Base-by-base conservation (phyloP, 148 eudicot species). In the Pharnaceum exiguum region DNA sequence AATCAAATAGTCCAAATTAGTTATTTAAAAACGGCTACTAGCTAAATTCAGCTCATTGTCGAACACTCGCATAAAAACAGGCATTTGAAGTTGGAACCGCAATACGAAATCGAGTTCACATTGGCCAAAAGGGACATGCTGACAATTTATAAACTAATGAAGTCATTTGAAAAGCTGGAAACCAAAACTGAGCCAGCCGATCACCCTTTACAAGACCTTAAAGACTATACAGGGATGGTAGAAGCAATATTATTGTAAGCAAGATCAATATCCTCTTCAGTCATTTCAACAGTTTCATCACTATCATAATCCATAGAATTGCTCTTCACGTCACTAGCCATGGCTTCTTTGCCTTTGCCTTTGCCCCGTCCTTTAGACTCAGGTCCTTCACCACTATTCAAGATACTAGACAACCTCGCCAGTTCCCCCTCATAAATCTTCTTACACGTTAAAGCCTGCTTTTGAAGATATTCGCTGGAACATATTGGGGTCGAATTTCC, bases 271-370 rank as follows among this genome's bases (percentile, higher is more conserved):
- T 94, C 99, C 36, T 80, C 89, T 69, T 89, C 87, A 6, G 95
- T 86, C 96, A 94, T 94, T 79, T 81, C 96, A 32, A 86, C 67
- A 8, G 99, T 89, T 67, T 77, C 96, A 68, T 89, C 99, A 51
- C 89, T 89, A 52, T 89, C 91, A 60, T 80, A 85, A 46, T 51
- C 66, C 16, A 55, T 29, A 35, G 70, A 61, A 26, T 65, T 69
- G 18, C 69, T 26, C 4, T 42, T 47, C 25, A 10, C 31, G 31
- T 36, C 59, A 24, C 29, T 35, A 6, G 62, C 43, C 29, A n/a
- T 47, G 33, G 8, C 44, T 7, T 47, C 40, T 51, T 57, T 55
- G 30, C 32, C 71, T 64, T 73, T 74, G 59, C 62, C 61, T 62
- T 72, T 46, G 65, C 46, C 72, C 8, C 35, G 61, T 55, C 45